Conservation (phyloP, 2,329 filamentous ascomycete species). For the Ambrosiella beaveri region DNA sequence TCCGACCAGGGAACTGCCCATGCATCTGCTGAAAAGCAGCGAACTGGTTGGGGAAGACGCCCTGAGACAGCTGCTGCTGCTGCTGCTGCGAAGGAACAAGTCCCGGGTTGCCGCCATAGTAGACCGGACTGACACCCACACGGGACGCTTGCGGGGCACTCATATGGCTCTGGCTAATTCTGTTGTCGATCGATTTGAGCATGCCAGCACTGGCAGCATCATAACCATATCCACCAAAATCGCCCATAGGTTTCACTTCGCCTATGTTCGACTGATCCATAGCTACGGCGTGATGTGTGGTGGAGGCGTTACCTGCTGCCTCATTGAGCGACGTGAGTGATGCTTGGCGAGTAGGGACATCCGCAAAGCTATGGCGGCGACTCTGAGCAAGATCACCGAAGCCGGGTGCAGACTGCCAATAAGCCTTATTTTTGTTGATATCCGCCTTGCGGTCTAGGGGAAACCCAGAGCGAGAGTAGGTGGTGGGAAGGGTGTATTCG, state of each 20-base stretch:
- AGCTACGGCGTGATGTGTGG: not conserved
- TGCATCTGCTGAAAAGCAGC: constrained; percentile 8
- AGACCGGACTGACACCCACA: constrained; percentile 1
- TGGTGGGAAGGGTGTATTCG: constrained; percentile 29
- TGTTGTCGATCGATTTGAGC: not conserved
- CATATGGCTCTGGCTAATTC: not conserved
- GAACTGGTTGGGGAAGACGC: constrained; percentile 18
- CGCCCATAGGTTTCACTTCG: constrained; percentile 5
- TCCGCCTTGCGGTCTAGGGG: constrained; percentile 45
- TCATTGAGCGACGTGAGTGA: constrained; percentile 39
- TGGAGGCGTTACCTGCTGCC: constrained; percentile 1
- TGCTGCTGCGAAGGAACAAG: constrained; percentile 10
- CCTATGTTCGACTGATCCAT: not conserved
- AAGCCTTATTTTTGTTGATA: constrained; percentile 42
- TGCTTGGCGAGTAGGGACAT: constrained; percentile 45
- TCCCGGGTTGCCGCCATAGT: constrained; percentile 4
- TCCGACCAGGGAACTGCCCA: constrained; percentile 14
- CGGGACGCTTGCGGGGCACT: not conserved
- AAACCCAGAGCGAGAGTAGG: constrained; percentile 29
- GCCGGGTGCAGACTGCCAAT: constrained; percentile 56
- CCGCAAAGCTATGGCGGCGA: constrained; percentile 57
- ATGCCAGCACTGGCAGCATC: constrained; percentile 8
- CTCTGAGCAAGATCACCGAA: constrained; percentile 55
- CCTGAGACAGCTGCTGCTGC: constrained; percentile 6
- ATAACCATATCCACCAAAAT: constrained; percentile 7